These are phyloP conservation scores for Phoma sp. DNA, from an alignment of 2,329 filamentous ascomycete species.

Conservation along the genomic window DNA sequence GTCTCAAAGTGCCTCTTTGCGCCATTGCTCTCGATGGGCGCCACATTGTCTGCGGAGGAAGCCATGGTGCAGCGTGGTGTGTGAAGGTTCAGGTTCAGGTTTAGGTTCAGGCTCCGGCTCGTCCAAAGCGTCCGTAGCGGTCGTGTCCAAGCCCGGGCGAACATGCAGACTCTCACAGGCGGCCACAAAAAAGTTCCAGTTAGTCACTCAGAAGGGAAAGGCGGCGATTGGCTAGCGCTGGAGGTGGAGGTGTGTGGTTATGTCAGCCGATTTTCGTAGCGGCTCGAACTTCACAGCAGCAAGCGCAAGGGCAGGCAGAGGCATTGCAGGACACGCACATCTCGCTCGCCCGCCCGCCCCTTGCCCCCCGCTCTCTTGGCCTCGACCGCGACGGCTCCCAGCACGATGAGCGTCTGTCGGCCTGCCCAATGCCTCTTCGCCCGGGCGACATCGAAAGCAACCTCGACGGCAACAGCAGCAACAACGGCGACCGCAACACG, in stretches of 20 bases:
- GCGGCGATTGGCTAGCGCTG: slow-evolving; percentile 35
- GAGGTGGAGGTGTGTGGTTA: slow-evolving; percentile 20
- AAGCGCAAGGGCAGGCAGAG: not conserved
- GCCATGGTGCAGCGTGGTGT: slow-evolving; percentile 39
- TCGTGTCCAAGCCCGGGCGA: slow-evolving; percentile 27
- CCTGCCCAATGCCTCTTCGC: slow-evolving; percentile 52
- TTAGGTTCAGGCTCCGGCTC: slow-evolving; percentile 19
- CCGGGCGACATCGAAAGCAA: slow-evolving; percentile 28
- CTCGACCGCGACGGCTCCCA: slow-evolving; percentile 8
- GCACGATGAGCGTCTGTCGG: slow-evolving; percentile 52
- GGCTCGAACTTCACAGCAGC: slow-evolving; percentile 1
- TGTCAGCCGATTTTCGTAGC: slow-evolving; percentile 29
- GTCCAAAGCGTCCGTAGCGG: slow-evolving; percentile 34
- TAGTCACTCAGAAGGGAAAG: slow-evolving; percentile 32
- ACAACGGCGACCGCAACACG: slow-evolving; percentile 42
- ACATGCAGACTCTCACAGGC: slow-evolving; percentile 26
- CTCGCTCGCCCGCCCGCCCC: slow-evolving; percentile 8
- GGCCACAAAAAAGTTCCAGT: slow-evolving; percentile 28
- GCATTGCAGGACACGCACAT: slow-evolving; percentile 10
- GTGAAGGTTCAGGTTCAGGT: slow-evolving; percentile 18
- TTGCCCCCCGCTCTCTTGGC: slow-evolving; percentile 3
- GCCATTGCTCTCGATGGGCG: slow-evolving; percentile 42
- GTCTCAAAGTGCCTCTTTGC: slow-evolving; percentile 44
- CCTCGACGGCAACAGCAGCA: slow-evolving; percentile 31
- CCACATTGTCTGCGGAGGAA: slow-evolving; percentile 39